Percentiles rank a stretch among this genome's conserved stretches.
Evolutionary conservation across 768 basidiomycete species (phyloP).

Genomic region (Leccinum olivaceopallidum): DNA sequence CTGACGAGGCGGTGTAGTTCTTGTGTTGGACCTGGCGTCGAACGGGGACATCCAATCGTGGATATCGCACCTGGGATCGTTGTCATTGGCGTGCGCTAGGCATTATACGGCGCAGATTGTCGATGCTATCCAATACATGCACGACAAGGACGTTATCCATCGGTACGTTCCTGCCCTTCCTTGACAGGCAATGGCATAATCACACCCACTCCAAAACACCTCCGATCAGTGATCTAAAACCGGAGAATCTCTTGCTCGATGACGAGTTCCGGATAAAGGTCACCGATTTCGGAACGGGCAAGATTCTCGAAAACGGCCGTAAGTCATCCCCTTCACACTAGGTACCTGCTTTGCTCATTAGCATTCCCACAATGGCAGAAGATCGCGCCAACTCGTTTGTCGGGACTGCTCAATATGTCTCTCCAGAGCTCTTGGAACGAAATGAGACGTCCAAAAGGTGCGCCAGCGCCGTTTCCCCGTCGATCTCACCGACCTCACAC

Average conservation of each 20-base stretch:
- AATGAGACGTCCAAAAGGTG: conserved; percentile 79
- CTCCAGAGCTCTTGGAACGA: conserved; percentile 78
- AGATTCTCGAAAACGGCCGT: conserved; percentile 62
- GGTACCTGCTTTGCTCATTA: conserved; percentile 3
- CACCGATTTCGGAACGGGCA: conserved; percentile 95
- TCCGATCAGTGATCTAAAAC: conserved; percentile 67
- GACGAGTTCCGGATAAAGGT: conserved; percentile 87
- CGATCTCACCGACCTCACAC: not conserved
- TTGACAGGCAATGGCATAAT: conserved; percentile 12
- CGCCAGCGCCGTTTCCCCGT: conserved; percentile 6
- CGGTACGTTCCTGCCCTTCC: conserved; percentile 44
- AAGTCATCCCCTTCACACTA: conserved; percentile 21
- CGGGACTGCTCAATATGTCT: conserved; percentile 88
- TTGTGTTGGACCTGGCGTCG: conserved; percentile 72
- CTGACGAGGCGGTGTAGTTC: conserved; percentile 48
- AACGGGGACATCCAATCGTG: conserved; percentile 80
- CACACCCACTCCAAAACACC: conserved; percentile 2
- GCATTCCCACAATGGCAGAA: conserved; percentile 33
- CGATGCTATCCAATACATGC: conserved; percentile 89
- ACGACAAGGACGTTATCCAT: conserved; percentile 86
- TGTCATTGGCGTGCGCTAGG: conserved; percentile 72
- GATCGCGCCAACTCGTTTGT: conserved; percentile 75
- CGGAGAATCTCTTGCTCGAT: conserved; percentile 88
- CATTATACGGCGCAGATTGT: conserved; percentile 91
- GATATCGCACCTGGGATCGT: conserved; percentile 76